A percentile compares a stretch with the other conserved stretches of the same genome.
phyloP scores from a whole-genome alignment of 2,329 filamentous ascomycete genomes.

The Laburnicola sp. region DNA sequence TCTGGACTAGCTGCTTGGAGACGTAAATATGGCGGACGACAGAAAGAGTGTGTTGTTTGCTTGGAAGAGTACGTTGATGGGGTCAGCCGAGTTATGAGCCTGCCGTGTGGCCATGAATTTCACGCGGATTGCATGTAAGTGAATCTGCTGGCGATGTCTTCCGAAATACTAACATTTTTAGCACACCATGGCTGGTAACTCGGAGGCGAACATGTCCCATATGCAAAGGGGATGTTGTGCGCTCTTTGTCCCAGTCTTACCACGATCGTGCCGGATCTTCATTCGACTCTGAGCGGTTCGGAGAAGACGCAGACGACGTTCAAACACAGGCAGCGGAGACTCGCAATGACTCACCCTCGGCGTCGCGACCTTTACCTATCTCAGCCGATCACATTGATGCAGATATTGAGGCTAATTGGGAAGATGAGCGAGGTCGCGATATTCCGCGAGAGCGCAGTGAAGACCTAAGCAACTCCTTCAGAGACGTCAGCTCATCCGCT shows the following conservation, averaged over 20 bases:
- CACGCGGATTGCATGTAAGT: conserved; percentile 98
- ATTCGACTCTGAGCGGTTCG: conserved; percentile 43
- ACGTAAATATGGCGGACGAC: conserved; percentile 64
- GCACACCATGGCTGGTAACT: conserved; percentile 95
- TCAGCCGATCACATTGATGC: conserved; percentile 20
- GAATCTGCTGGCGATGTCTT: neutral
- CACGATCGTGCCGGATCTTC: conserved; percentile 29
- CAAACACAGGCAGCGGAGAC: conserved; percentile 52
- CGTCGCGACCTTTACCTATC: conserved; percentile 53
- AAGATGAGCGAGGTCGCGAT: conserved; percentile 39
- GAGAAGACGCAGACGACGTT: conserved; percentile 49
- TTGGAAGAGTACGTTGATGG: conserved; percentile 96
- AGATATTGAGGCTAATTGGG: conserved; percentile 41
- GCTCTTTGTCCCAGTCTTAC: conserved; percentile 44
- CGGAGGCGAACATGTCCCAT: conserved; percentile 96
- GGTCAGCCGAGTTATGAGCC: conserved; percentile 91
- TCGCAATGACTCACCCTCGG: conserved; percentile 54
- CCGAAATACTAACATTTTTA: conserved; percentile 46
- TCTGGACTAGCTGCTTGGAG: conserved; percentile 56
- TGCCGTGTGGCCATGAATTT: conserved; percentile 97
- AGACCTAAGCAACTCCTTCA: conserved; percentile 30
- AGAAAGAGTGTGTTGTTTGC: conserved; percentile 92
- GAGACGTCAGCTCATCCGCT: conserved; percentile 39
- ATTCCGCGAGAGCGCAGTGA: conserved; percentile 16
- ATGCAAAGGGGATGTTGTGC: conserved; percentile 95